Base-by-base conservation (phyloP, 2,329 filamentous ascomycete species). In the Phyllosticta citribraziliensis region DNA sequence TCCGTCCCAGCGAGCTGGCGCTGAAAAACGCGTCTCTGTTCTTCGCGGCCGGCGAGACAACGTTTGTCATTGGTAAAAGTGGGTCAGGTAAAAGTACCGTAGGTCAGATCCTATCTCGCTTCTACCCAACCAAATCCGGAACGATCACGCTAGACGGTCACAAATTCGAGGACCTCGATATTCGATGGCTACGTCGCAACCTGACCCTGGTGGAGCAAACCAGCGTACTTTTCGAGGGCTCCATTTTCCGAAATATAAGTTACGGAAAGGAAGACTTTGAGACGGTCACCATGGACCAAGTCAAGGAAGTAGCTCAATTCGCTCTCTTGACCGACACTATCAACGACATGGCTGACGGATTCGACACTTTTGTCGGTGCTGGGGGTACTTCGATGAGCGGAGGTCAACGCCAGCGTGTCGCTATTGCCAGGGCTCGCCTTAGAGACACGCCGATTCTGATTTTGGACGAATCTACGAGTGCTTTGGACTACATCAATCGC, bases 51-150 rank as follows among this genome's bases (percentile, higher is more conserved):
- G 87, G 88, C 0, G 79, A 88, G 64, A 84, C 87, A 2, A 90
- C 86, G 0, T 97, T 94, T 68, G 79, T 97, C 2, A 84, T 97
- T 56, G 94, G 93, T 0, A 83, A 82, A 67, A 96, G 91, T 68
- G 94, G 94, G 0, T 96, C 90, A 1, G 93, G 93, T 0, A 97
- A 97, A 72, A 96, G 91, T 66, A 97, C 93, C 0, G 70, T 97
- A 1, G 86, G 88, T 1, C 91, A 90, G 69, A 79, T 97, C 0
- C 79, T 97, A 0, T 79, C 91, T 57, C 84, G 86, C 12, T 88
- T 95, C 66, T 96, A 97, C 69, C 77, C 83, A 6, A 84, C 89
- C 0, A 72, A 75, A 0, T 75, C 75, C 0, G 93, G 92, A 0
- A 72, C 82, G 0, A 85, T 97, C 17, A 70, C 80, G 0, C 76